Evolutionary conservation across 768 basidiomycete genomes (phyloP).

Genomic region (Candolleomyces eurysporus): DNA sequence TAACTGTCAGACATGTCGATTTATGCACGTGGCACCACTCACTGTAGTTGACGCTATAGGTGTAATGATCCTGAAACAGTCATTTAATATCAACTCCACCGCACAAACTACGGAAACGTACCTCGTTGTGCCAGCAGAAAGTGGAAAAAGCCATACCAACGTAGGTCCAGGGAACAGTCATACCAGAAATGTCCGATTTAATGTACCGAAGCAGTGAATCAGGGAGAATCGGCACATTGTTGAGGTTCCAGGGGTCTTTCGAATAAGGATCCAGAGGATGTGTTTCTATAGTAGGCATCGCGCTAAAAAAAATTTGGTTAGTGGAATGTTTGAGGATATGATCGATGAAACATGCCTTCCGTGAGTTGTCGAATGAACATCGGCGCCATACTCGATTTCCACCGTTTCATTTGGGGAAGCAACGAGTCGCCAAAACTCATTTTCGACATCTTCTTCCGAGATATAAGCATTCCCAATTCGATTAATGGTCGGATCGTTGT

Average conservation of each 20-base stretch:
- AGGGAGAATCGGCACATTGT: slow-evolving; percentile 91
- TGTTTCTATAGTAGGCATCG: slow-evolving; percentile 93
- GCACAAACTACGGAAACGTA: slow-evolving; percentile 25
- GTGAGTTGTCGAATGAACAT: slow-evolving; percentile 95
- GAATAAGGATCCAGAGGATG: slow-evolving; percentile 87
- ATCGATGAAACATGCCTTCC: slow-evolving; percentile 68
- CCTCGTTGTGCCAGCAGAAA: slow-evolving; percentile 99
- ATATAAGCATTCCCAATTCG: slow-evolving; percentile 60
- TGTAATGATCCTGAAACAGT: slow-evolving; percentile 83
- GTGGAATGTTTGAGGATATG: background rate
- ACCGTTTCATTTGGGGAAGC: slow-evolving; percentile 88
- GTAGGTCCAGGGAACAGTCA: slow-evolving; percentile 99
- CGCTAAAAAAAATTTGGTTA: slow-evolving; percentile 50
- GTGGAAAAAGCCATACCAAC: slow-evolving; percentile 99
- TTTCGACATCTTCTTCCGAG: slow-evolving; percentile 90
- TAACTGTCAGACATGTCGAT: slow-evolving; percentile 16
- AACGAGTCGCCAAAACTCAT: slow-evolving; percentile 96
- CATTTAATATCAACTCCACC: background rate
- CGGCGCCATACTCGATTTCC: slow-evolving; percentile 99
- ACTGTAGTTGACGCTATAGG: slow-evolving; percentile 95
- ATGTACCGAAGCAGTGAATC: slow-evolving; percentile 95
- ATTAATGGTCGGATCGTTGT: slow-evolving; percentile 49
- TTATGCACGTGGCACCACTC: slow-evolving; percentile 27
- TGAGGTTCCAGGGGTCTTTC: slow-evolving; percentile 94
- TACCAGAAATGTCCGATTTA: slow-evolving; percentile 98